A percentile compares a stretch with the other conserved stretches of the same genome.
phyloP scores from a whole-genome alignment of 495 filamentous ascomycete species.

The Podospora conica region DNA sequence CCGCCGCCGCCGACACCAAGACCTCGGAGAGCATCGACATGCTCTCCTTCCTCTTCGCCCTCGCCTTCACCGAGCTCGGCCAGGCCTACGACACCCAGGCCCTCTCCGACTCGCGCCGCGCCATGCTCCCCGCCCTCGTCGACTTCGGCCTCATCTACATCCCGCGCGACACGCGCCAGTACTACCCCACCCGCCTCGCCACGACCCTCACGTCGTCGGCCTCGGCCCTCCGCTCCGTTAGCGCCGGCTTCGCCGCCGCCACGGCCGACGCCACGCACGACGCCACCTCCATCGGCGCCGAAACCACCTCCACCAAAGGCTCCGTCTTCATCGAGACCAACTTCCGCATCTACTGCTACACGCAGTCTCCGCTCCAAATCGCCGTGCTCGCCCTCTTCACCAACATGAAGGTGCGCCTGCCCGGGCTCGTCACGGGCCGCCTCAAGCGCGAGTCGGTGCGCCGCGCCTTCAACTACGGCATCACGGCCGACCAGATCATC shows the following conservation, averaged over 20 bases:
- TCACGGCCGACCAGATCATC: slow-evolving; percentile 92
- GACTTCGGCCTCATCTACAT: slow-evolving; percentile 87
- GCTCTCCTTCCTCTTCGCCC: slow-evolving; percentile 89
- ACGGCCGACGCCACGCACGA: slow-evolving; percentile 40
- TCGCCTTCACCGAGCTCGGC: slow-evolving; percentile 89
- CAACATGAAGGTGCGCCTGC: slow-evolving; percentile 77
- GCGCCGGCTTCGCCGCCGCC: slow-evolving; percentile 45
- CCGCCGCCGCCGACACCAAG: slow-evolving; percentile 23
- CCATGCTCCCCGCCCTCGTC: slow-evolving; percentile 75
- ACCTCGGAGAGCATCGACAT: slow-evolving; percentile 86
- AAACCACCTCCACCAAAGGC: slow-evolving; percentile 44
- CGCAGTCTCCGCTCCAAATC: slow-evolving; percentile 84
- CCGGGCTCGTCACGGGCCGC: slow-evolving; percentile 84
- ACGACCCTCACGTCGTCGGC: slow-evolving; percentile 85
- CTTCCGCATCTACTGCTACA: slow-evolving; percentile 96
- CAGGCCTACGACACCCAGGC: slow-evolving; percentile 77
- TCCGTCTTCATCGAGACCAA: slow-evolving; percentile 99
- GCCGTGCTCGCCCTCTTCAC: slow-evolving; percentile 88
- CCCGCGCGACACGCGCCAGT: slow-evolving; percentile 53
- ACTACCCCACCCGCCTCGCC: slow-evolving; percentile 91
- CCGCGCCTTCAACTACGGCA: slow-evolving; percentile 79
- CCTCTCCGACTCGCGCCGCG: slow-evolving; percentile 70
- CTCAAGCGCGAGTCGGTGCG: slow-evolving; percentile 82
- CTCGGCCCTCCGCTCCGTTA: slow-evolving; percentile 59
- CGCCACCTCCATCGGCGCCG: slow-evolving; percentile 35